These are phyloP conservation scores for Komagataella populi DNA, from an alignment of 805 yeast species.

Conservation along the genomic window DNA sequence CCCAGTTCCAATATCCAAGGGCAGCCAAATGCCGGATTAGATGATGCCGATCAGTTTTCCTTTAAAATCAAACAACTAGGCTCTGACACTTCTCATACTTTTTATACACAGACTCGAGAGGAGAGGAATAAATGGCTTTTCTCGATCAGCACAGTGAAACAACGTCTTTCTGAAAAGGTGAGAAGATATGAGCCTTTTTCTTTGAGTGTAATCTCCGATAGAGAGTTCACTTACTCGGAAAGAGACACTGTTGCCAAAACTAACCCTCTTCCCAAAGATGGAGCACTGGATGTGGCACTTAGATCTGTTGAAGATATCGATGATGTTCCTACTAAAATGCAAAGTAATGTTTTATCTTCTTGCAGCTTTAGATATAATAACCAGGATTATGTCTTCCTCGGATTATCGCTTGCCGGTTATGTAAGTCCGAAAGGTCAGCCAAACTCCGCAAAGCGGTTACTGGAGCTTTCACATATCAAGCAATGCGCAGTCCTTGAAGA, in stretches of 20 bases:
- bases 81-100: conserved; percentile 37
- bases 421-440: conserved; percentile 28
- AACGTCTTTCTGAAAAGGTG: not conserved
- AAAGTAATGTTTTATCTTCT: conserved; percentile 27
- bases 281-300: not conserved
- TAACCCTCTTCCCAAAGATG: not conserved
- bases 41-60: conserved; percentile 7
- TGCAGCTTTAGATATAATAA: conserved; percentile 31
- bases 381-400: conserved; percentile 36
- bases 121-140: conserved; percentile 3
- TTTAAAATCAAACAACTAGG: conserved; percentile 49
- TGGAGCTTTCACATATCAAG: conserved; percentile 35
- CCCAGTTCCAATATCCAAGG: not conserved
- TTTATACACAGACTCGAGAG: conserved; percentile 21
- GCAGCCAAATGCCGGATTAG: not conserved
- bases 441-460: conserved; percentile 43
- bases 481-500: conserved; percentile 49
- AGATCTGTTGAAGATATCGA: conserved; percentile 2
- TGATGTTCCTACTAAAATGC: conserved; percentile 4
- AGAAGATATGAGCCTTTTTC: not conserved
- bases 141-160: not conserved
- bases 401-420: conserved; percentile 52
- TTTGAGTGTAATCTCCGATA: not conserved
- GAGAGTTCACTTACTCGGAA: not conserved
- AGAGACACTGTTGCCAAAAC: not conserved